Conservation (phyloP, 108 stramenopile genomes). For the Cyclostephanos tholiformis region DNA sequence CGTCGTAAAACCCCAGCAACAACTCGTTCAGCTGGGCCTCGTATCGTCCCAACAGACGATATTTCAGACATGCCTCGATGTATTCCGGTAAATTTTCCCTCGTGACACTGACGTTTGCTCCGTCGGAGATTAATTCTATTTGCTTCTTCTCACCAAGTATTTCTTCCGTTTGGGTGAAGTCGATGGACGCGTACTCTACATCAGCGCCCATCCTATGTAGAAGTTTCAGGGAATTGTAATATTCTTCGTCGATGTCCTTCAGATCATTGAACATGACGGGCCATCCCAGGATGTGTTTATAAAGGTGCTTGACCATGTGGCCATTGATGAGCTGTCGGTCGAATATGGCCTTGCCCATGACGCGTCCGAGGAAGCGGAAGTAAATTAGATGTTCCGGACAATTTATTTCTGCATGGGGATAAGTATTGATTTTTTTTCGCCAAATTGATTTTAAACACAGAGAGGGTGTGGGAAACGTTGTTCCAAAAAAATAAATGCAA, state of each 20-base stretch:
- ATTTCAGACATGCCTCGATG: conserved; percentile 89
- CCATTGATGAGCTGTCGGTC: conserved; percentile 95
- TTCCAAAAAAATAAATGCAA: too few species aligned
- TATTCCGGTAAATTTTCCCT: conserved; percentile 95
- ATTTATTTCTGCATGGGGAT: conserved; percentile 49
- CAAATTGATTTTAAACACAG: not conserved
- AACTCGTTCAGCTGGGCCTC: conserved; percentile 90
- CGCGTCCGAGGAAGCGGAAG: conserved; percentile 95
- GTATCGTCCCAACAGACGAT: conserved; percentile 86
- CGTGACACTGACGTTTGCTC: conserved; percentile 86
- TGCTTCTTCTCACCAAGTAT: conserved; percentile 69
- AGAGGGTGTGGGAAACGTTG: not conserved
- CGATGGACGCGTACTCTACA: conserved; percentile 55
- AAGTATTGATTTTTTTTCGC: not conserved
- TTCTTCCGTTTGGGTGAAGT: conserved; percentile 92
- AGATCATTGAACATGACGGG: conserved; percentile 85
- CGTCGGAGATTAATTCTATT: conserved; percentile 86
- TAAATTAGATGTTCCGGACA: conserved; percentile 88
- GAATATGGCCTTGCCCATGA: conserved; percentile 98
- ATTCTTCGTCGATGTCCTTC: conserved; percentile 78
- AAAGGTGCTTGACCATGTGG: conserved; percentile 96
- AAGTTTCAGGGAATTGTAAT: conserved; percentile 67
- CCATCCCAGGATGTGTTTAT: conserved; percentile 98
- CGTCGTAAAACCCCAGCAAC: conserved; percentile 93
- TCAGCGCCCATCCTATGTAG: conserved; percentile 54